Conservation (phyloP, 495 filamentous ascomycete species). For the Aspergillus panamensis region DNA sequence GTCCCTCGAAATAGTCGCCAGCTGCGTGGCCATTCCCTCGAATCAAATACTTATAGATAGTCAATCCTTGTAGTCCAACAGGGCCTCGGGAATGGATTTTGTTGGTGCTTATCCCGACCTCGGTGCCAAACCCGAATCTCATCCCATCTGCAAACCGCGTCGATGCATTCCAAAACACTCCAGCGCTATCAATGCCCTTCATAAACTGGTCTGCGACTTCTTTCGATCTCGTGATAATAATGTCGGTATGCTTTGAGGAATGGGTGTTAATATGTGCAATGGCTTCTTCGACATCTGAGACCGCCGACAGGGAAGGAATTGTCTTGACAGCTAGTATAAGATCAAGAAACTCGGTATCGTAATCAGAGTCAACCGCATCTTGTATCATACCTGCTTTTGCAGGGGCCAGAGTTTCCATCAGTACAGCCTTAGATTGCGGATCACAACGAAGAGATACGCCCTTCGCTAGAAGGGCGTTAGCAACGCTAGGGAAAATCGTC, state of each 20-base stretch:
- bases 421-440: constrained; percentile 54
- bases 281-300: constrained; percentile 57
- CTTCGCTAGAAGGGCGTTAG: constrained; percentile 64
- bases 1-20: constrained; percentile 66
- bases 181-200: constrained; percentile 78
- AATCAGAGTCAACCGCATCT: constrained; percentile 67
- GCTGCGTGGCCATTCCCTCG: constrained; percentile 74
- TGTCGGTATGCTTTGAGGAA: constrained; percentile 93
- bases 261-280: constrained; percentile 87
- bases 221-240: constrained; percentile 69
- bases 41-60: constrained; percentile 94
- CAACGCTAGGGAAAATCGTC: constrained; percentile 67
- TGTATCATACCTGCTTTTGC: constrained; percentile 50
- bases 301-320: constrained; percentile 44
- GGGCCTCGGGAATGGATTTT: constrained; percentile 95
- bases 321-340: constrained; percentile 82
- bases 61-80: constrained; percentile 89
- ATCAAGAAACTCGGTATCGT: constrained; percentile 83
- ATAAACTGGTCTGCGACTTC: constrained; percentile 74
- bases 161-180: constrained; percentile 96
- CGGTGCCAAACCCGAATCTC: constrained; percentile 95
- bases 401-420: constrained; percentile 39
- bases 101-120: constrained; percentile 97
- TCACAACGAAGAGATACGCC: constrained; percentile 89
- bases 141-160: constrained; percentile 94